Conservation (phyloP, 495 filamentous ascomycete species). For the Astrothelium macrocarpum region DNA sequence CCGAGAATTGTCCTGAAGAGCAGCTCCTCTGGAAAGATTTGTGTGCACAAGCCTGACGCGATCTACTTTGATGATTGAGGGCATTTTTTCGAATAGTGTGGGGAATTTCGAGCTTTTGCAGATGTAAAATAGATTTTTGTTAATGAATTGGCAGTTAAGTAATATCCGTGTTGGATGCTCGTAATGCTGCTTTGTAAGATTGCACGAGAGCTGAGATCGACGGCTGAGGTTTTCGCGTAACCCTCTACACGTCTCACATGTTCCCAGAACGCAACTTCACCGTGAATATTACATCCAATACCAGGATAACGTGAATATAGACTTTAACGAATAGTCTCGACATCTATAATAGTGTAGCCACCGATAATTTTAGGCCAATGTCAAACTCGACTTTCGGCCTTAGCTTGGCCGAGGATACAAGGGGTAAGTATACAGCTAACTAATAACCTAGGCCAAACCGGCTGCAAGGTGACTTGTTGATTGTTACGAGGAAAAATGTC, state of each 20-base stretch:
- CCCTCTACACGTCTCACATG: too few relatives aligned
- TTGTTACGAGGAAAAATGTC: too few relatives aligned
- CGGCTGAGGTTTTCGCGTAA: too few relatives aligned
- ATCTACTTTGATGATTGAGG: constrained; percentile 28
- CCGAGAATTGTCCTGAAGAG: constrained; percentile 29
- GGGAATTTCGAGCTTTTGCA: not conserved
- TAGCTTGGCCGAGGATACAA: not conserved
- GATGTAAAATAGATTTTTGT: not conserved
- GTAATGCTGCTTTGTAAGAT: too few relatives aligned
- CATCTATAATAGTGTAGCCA: not conserved
- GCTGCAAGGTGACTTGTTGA: not conserved
- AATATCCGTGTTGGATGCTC: too few relatives aligned
- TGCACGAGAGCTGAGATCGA: too few relatives aligned
- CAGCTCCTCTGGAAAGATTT: constrained; percentile 26
- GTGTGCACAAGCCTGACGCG: constrained; percentile 30
- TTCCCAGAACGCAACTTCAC: too few relatives aligned
- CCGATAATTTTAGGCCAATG: not conserved
- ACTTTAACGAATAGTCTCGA: not conserved
- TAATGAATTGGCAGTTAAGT: too few relatives aligned
- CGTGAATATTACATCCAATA: too few relatives aligned
- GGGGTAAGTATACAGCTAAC: not conserved
- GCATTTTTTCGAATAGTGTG: too few relatives aligned
- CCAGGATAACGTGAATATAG: too few relatives aligned
- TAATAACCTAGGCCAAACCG: not conserved
- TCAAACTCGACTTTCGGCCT: not conserved